Evolutionary conservation across 2,329 filamentous ascomycete species (phyloP).

Genomic region (Colletotrichum australisinense): DNA sequence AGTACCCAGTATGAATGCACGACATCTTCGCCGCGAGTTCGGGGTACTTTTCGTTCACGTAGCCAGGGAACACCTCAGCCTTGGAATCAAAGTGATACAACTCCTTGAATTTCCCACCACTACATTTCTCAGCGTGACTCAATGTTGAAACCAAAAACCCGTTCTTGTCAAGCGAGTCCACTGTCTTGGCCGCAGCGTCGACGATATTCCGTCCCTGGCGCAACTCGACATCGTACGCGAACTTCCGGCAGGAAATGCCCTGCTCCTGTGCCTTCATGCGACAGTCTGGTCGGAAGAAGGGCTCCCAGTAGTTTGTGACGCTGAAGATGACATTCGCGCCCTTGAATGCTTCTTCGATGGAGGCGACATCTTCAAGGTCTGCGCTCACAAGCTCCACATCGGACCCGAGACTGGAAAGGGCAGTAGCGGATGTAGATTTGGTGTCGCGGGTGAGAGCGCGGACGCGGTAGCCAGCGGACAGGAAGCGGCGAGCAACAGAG

Average conservation of each 20-base stretch:
- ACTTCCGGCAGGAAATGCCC: conserved; percentile 54
- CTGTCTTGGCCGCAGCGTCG: conserved; percentile 59
- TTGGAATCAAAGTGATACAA: conserved; percentile 66
- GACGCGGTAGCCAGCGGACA: conserved; percentile 54
- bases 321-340: conserved; percentile 64
- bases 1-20: conserved; percentile 62
- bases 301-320: conserved; percentile 67
- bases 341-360: conserved; percentile 53
- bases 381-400: conserved; percentile 45
- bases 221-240: conserved; percentile 61
- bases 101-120: conserved; percentile 56
- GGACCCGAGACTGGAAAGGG: conserved; percentile 52
- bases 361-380: conserved; percentile 54
- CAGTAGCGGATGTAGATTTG: conserved; percentile 51
- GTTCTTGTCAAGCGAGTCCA: conserved; percentile 54
- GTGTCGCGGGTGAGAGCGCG: conserved; percentile 60
- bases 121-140: conserved; percentile 59
- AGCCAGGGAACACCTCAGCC: conserved; percentile 60
- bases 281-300: conserved; percentile 58
- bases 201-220: conserved; percentile 66
- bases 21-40: conserved; percentile 60
- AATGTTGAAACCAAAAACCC: conserved; percentile 64
- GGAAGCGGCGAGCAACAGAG: conserved; percentile 62
- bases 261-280: conserved; percentile 49
- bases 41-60: conserved; percentile 56